Conservation (phyloP, 495 filamentous ascomycete genomes). For the Aspergillus kassunensis region DNA sequence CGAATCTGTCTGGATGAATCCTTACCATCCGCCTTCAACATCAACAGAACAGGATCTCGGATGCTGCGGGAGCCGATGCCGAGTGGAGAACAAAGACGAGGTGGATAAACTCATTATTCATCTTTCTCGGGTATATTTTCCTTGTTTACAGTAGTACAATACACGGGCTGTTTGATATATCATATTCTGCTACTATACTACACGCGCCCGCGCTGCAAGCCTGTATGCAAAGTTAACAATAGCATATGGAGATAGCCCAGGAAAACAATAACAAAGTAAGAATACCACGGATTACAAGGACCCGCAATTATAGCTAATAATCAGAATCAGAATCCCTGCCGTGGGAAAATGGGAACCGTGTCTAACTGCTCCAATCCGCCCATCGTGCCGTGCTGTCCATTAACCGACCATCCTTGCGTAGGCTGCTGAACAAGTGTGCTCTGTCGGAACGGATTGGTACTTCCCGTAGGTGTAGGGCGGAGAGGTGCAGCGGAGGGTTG, state of each 20-base stretch:
- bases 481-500: constrained; percentile 46
- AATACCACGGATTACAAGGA: neutral
- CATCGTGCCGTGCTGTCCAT: constrained; percentile 66
- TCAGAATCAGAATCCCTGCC: constrained; percentile 48
- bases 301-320: constrained; percentile 18
- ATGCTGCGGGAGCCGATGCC: constrained; percentile 20
- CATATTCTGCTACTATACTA: neutral
- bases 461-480: constrained; percentile 72
- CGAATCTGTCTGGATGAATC: too few relatives aligned
- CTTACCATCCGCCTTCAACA: neutral
- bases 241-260: neutral
- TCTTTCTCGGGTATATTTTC: constrained; percentile 9
- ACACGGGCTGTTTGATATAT: too few relatives aligned
- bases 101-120: constrained; percentile 1
- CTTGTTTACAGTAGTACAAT: too few relatives aligned
- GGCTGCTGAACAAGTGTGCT: constrained; percentile 80
- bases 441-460: constrained; percentile 93
- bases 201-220: constrained; percentile 7
- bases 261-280: neutral
- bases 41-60: constrained; percentile 20
- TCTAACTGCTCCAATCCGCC: constrained; percentile 77
- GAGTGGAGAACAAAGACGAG: constrained; percentile 10
- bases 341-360: constrained; percentile 81
- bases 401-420: constrained; percentile 80
- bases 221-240: constrained; percentile 4